Conservation (phyloP, 257 asterid species). For the Anisodus tanguticus region DNA sequence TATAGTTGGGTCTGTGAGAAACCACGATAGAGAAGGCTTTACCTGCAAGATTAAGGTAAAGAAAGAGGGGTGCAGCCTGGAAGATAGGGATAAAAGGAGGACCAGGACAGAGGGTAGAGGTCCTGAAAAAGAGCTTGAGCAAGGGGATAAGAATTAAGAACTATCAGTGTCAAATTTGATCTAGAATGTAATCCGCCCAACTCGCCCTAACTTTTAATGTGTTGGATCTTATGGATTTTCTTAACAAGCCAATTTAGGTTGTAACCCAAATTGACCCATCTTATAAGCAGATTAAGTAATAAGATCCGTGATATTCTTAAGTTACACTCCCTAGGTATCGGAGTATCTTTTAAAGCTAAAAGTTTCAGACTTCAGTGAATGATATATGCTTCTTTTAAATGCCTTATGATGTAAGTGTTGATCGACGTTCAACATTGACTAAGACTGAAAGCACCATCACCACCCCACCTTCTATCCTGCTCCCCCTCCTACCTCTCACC, state of each 20-base stretch:
- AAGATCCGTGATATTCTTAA: background rate
- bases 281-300: background rate
- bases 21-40: background rate
- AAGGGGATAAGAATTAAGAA: background rate
- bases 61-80: background rate
- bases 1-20: background rate
- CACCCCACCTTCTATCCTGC: background rate
- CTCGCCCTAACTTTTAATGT: background rate
- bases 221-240: background rate
- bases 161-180: background rate
- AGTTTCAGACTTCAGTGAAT: background rate
- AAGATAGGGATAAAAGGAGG: background rate
- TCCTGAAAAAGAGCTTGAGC: background rate
- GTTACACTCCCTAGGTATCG: background rate
- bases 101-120: background rate
- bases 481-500: background rate
- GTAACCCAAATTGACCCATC: background rate
- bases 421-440: background rate
- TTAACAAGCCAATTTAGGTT: background rate
- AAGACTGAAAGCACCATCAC: constrained; percentile 9
- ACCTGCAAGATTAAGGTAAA: background rate
- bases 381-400: background rate
- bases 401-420: background rate
- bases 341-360: background rate
- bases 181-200: background rate